Evolutionary conservation across 345 rosid species (phyloP), one percentile per base, ranked within the genome.

Genomic region (Combretum micranthum): DNA sequence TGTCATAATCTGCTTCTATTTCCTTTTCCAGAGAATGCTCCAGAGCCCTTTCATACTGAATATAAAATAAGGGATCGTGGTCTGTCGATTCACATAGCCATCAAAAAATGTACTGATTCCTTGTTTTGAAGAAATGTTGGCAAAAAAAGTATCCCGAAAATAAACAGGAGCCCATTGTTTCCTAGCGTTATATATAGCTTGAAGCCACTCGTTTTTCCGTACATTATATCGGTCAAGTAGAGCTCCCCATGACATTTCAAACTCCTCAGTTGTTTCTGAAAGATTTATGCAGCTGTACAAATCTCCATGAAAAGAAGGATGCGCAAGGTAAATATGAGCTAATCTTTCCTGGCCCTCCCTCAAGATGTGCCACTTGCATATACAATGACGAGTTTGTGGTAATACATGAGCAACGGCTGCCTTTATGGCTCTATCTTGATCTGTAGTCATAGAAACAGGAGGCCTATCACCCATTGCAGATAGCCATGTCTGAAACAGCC

Each of bases 131-230:
- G 82, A 80, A 55, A 83, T 68, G 13, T 74, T 77, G 62, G 83
- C 89, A 55, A 83, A 83, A 65, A 83, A 83, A 48, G 83, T 76
- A 54, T 65, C 75, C 54, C 69, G 89, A 55, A 83, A 83, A 71
- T 78, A 80, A 63, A 80, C 89, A 4, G 89, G 86, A n/a, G 82
- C 89, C 89, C 89, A 83, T 56, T 80, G 82, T 66, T 70, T 67
- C 53, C 86, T 78, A 65, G 89, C 86, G 16, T 70, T 74, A 54
- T 78, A 80, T 53, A 83, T 77, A 1, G 89, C 83, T 50, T 62
- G 80, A 70, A 83, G 84, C 86, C 85, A 83, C 73, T 83, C 84
- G 39, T 69, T 80, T 50, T 67, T 78, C n/a, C 56, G 75, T 42
- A 80, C 78, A 66, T 70, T 72, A 51, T 76, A 80, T 62, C 72